Percentiles rank a stretch among this genome's conserved stretches.
phyloP scores from a whole-genome alignment of 2,329 filamentous ascomycete species.

The Rutstroemia sp. region DNA sequence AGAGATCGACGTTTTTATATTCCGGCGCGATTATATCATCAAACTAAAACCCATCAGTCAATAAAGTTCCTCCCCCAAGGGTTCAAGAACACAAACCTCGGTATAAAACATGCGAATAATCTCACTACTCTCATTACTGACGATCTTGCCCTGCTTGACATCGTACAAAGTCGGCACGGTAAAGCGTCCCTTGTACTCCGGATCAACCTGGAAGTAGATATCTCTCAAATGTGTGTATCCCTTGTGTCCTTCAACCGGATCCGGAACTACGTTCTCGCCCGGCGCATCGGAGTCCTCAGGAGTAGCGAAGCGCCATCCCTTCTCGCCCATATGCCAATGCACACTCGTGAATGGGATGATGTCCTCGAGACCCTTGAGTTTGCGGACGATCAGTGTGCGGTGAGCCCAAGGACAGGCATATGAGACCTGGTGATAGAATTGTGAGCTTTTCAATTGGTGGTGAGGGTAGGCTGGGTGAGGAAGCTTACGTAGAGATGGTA shows the following conservation, averaged over 20 bases:
- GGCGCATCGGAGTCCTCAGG: conserved; percentile 46
- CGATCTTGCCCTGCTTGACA: conserved; percentile 57
- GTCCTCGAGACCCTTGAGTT: conserved; percentile 87
- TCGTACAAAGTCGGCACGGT: conserved; percentile 65
- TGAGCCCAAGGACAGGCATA: conserved; percentile 62
- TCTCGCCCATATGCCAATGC: conserved; percentile 58
- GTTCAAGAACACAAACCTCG: conserved; percentile 46
- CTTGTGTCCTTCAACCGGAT: conserved; percentile 52
- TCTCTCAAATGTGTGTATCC: conserved; percentile 60
- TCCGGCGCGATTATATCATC: conserved; percentile 58
- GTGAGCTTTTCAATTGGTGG: conserved; percentile 42
- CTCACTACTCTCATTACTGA: conserved; percentile 77
- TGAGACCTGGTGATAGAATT: conserved; percentile 26
- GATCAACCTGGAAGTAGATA: conserved; percentile 59
- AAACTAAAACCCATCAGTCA: conserved; percentile 48
- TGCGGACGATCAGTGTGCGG: conserved; percentile 77
- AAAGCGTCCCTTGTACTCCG: conserved; percentile 60
- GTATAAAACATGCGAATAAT: conserved; percentile 79
- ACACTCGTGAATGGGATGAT: conserved; percentile 49
- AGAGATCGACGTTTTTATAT: conserved; percentile 56
- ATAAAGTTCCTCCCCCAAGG: not conserved
- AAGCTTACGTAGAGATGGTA: conserved; percentile 90
- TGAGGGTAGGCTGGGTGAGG: conserved; percentile 74
- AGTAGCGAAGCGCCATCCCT: conserved; percentile 61
- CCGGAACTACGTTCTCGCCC: conserved; percentile 57